Evolutionary conservation across 106 monocot genomes (phyloP).

Genomic region (Allium sativum): DNA sequence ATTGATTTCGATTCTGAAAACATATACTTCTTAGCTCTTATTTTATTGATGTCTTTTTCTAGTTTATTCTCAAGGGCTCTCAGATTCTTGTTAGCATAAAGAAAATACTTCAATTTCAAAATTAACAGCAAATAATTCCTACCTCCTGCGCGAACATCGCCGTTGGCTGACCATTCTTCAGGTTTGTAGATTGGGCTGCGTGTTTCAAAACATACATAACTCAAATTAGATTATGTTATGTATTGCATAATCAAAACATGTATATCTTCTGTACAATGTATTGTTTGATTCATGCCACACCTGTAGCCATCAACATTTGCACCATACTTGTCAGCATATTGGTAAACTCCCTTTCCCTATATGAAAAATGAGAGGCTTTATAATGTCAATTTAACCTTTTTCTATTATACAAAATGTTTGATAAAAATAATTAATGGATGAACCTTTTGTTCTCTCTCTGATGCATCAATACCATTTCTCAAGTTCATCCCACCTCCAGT

Average conservation of each 20-base stretch:
- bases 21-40: too few relatives aligned
- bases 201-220: background rate
- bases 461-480: constrained; percentile 51
- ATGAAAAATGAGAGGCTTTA: background rate
- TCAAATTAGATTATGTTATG: too few relatives aligned
- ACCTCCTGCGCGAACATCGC: constrained; percentile 93
- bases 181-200: constrained; percentile 81
- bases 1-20: too few relatives aligned
- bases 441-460: constrained; percentile 77
- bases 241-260: too few relatives aligned
- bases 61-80: too few relatives aligned
- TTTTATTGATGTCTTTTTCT: too few relatives aligned
- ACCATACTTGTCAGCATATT: constrained; percentile 88
- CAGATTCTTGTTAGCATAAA: too few relatives aligned
- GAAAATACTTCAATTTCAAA: too few relatives aligned
- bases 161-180: constrained; percentile 66
- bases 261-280: too few relatives aligned
- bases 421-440: background rate
- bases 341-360: constrained; percentile 95
- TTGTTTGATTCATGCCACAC: constrained; percentile 9
- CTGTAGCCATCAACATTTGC: constrained; percentile 99
- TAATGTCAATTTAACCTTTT: too few relatives aligned
- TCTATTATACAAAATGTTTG: too few relatives aligned
- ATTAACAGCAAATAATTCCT: too few relatives aligned
- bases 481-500: constrained; percentile 58